Conservation (phyloP, 208 protist genomes). For the Trypanosoma congolense region DNA sequence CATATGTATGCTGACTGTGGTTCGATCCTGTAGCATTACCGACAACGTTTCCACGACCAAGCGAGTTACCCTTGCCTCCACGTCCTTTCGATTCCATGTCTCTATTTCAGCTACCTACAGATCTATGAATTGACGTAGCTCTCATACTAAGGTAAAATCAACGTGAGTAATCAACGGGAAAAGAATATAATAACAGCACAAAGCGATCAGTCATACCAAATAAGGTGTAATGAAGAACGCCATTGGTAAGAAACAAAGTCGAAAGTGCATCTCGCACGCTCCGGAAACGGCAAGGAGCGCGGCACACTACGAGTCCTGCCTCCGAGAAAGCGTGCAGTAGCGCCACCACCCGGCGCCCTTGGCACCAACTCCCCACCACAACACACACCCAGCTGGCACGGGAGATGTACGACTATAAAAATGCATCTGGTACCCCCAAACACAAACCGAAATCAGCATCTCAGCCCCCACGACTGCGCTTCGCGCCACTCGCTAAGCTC, state of each 20-base stretch:
- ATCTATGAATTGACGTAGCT: not conserved
- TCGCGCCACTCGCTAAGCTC: conserved; percentile 3
- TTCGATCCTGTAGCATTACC: conserved; percentile 1
- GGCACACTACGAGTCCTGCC: no score
- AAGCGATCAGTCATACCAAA: not conserved
- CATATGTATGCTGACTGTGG: conserved; percentile 17
- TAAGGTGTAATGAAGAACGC: no score
- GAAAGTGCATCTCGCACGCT: no score
- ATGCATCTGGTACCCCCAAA: not conserved
- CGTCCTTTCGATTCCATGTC: conserved; percentile 27
- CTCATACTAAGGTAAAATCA: conserved; percentile 12
- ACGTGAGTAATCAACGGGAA: conserved; percentile 1
- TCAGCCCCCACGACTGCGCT: conserved; percentile 12
- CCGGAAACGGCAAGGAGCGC: no score
- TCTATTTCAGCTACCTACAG: not conserved
- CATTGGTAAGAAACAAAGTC: no score
- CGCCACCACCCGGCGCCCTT: no score
- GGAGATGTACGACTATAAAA: not conserved
- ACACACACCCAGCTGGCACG: not conserved
- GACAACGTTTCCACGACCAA: conserved; percentile 19
- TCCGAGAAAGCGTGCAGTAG: no score
- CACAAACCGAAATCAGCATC: not conserved
- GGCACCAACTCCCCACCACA: no score
- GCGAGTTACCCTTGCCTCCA: conserved; percentile 6
- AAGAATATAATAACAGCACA: not conserved